Base-by-base conservation (phyloP, 2,329 filamentous ascomycete species). In the Botryotinia globosa region DNA sequence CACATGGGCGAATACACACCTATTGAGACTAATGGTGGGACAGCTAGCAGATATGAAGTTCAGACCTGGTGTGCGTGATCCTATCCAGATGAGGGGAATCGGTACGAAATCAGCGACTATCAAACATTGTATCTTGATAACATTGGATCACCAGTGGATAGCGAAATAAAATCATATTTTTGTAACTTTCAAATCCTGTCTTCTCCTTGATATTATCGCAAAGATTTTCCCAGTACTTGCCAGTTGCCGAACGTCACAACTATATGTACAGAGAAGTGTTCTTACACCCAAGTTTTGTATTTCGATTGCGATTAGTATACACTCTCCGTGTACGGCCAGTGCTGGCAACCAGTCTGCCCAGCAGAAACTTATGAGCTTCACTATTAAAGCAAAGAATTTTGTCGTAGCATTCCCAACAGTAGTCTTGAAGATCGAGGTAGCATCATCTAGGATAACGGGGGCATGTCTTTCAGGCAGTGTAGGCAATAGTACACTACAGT, bases 321-420 rank as follows among this genome's bases (percentile, higher is more conserved):
- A 29, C n/a, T 56, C 51, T 56, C 51, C 14, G 51, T 29, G 6
- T 56, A 56, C 14, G 18, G 14, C 14, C 7, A 32, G n/a, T 56
- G n/a, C n/a, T 29, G n/a, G n/a, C 1, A 29, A 56, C 3, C 14
- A 56, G 14, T 56, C 18, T 29, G 51, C 16, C n/a, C 4, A 32
- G 9, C 3, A n/a, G 25, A n/a, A n/a, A 16, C 3, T n/a, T 3
- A 54, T 3, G 16, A 54, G 6, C 14, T n/a, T 12, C 48, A 14
- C 48, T n/a, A 54, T n/a, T 0, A 54, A 5, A 54, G 48, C 25
- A n/a, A n/a, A 5, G 2, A 54, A 54, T n/a, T 54, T 54, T n/a
- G 25, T 3, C 1, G 2, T n/a, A 3, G 25, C 16, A 6, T n/a
- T n/a, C 8, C 16, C 12, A n/a, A n/a, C 5, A n/a, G 6, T 54